Evolutionary conservation across 768 basidiomycete genomes (phyloP), one percentile per base, ranked within the genome.

Genomic region (Suillus occidentalis): DNA sequence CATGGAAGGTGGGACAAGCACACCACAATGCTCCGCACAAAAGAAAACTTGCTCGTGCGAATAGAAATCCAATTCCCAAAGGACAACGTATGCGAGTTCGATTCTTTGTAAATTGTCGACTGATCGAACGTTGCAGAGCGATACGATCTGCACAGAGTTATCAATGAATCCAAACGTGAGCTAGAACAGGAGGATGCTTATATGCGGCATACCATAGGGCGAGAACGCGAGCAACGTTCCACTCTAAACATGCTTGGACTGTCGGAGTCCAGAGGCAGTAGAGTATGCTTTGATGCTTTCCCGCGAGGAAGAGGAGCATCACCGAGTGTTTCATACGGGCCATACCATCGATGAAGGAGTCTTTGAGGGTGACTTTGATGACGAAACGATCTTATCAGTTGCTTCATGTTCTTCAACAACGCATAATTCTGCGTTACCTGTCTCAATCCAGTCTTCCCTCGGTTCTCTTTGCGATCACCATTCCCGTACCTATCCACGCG

Each of bases 251-350:
- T 76, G n/a, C 82, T 95, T 4, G 92, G 93, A 3, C 76, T 94
- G 47, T 87, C 82, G 63, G 92, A 95, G 69, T 75, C 76, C 76
- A 2, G 92, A 92, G 70, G 91, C 89, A 0, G 77, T 94, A 34
- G 89, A 92, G 70, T 95, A 95, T 68, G 82, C 88, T 0, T 73
- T 95, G 55, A 94, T 94, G 91, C 82, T 94, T 67, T 94, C 91
- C 67, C 86, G 90, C 10, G 93, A 95, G 55, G 91, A 94, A 72
- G 87, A 85, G 47, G 74, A 61, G 63, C 62, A 63, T 43, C 61
- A 68, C 62, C 64, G 63, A 64, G 60, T 65, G 63, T 31, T 45
- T 47, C 28, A n/a, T 28, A 28, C 28, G 28, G 28, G 28, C 28
- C 28, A 28, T 42, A 40, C 64, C 5, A n/a, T 72, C 7, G 85